phyloP scores from a whole-genome alignment of 495 filamentous ascomycete species.

The Talaromyces adpressus region DNA sequence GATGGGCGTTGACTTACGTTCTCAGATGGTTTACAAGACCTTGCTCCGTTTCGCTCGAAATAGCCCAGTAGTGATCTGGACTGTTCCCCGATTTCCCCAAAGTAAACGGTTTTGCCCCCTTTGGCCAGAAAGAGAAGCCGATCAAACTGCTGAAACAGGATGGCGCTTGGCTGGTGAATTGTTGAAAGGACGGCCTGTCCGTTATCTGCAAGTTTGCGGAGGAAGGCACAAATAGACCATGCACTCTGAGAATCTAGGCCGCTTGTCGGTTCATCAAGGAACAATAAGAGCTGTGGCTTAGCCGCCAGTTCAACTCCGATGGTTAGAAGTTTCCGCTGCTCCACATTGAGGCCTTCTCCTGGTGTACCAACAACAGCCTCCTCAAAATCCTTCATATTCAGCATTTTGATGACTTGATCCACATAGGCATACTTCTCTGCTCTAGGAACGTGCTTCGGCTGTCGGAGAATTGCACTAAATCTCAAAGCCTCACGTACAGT shows the following conservation, averaged over 20 bases:
- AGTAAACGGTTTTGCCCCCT: conserved; percentile 61
- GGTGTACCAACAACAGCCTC: conserved; percentile 78
- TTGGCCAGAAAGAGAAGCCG: conserved; percentile 55
- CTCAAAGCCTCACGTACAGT: conserved; percentile 80
- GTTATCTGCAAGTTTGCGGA: conserved; percentile 72
- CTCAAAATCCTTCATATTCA: conserved; percentile 79
- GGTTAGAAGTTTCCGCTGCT: conserved; percentile 83
- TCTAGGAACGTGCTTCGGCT: conserved; percentile 59
- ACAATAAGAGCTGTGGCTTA: conserved; percentile 78
- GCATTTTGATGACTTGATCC: conserved; percentile 69
- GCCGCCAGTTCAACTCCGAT: conserved; percentile 86
- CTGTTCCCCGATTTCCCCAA: conserved; percentile 54
- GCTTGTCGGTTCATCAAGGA: conserved; percentile 86
- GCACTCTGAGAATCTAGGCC: conserved; percentile 80
- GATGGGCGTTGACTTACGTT: conserved; percentile 27
- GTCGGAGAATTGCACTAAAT: conserved; percentile 76
- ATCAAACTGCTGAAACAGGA: conserved; percentile 79
- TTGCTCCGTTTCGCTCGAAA: conserved; percentile 45
- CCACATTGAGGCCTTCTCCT: conserved; percentile 77
- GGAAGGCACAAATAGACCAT: conserved; percentile 84
- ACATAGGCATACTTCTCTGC: conserved; percentile 78
- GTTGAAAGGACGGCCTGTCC: conserved; percentile 90
- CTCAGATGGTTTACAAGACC: conserved; percentile 41
- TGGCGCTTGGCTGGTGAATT: conserved; percentile 85
- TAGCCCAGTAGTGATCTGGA: conserved; percentile 33